Evolutionary conservation across 768 basidiomycete species (phyloP).

Genomic region (Amanita subjunquillea): DNA sequence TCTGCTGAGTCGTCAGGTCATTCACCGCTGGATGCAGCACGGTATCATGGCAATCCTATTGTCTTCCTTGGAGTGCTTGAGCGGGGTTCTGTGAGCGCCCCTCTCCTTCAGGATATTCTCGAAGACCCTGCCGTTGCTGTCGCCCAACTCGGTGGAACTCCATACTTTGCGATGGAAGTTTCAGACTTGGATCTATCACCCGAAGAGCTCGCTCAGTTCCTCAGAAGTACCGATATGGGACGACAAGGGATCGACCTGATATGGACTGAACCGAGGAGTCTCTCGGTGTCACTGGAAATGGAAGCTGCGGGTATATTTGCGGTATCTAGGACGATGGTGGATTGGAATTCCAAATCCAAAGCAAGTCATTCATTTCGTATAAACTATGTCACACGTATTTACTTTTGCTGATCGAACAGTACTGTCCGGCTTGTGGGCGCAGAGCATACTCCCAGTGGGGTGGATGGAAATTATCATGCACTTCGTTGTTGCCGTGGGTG

Average conservation of each 20-base stretch:
- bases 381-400: no score
- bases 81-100: slow-evolving; percentile 28
- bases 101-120: slow-evolving; percentile 60
- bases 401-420: slow-evolving; percentile 32
- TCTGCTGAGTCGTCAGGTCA: slow-evolving; percentile 14
- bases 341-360: slow-evolving; percentile 91
- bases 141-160: slow-evolving; percentile 62
- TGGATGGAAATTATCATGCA: slow-evolving; percentile 90
- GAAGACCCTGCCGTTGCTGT: slow-evolving; percentile 42
- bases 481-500: slow-evolving; percentile 65
- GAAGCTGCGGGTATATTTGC: slow-evolving; percentile 74
- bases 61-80: slow-evolving; percentile 81
- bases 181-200: slow-evolving; percentile 30
- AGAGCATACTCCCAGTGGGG: slow-evolving; percentile 82
- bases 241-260: slow-evolving; percentile 28
- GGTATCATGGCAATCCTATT: slow-evolving; percentile 48
- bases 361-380: slow-evolving; percentile 22
- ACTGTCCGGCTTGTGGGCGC: slow-evolving; percentile 83
- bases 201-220: slow-evolving; percentile 22
- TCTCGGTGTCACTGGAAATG: slow-evolving; percentile 43
- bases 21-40: slow-evolving; percentile 32
- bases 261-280: slow-evolving; percentile 60
- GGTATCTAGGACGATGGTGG: slow-evolving; percentile 68
- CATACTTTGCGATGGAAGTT: slow-evolving; percentile 81
- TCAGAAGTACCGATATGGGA: slow-evolving; percentile 29